Base-by-base conservation (phyloP, 345 rosid species). In the Melaleuca alternifolia region DNA sequence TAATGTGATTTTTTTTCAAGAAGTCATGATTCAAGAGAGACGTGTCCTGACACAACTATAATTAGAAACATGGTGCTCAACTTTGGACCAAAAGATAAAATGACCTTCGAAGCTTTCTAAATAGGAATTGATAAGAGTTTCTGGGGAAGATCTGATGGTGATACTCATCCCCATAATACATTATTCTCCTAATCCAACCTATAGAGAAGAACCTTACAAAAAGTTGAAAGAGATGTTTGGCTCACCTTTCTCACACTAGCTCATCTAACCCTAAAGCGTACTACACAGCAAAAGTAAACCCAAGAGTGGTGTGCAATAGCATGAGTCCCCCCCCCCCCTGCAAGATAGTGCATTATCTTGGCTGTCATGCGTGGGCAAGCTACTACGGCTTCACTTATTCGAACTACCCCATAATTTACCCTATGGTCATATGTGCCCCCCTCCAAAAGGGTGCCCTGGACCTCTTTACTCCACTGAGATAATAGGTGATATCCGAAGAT, bases 401-500 rank as follows among this genome's bases (percentile, higher is more conserved):
- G 24, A 2, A 3, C 61, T 23, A 56, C 61, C 10, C 24, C 9
- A 24, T 9, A 56, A 23, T 24, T 56, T 56, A 24, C 4, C 61
- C 61, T 24, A 23, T 23, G 2, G n/a, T 23, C 28, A 3, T 56
- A 10, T 2, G n/a, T 54, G 4, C 24, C 28, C 61, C 11, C 28
- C 61, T 56, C 28, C 28, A 10, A 56, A 56, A 56, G 61, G 41
- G 41, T 41, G 41, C 41, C 41, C 3, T 4, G 41, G 41, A 41
- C 41, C 41, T 41, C 30, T 7, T 30, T 30, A 10, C 77, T 62
- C 44, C 3, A 1, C 21, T 44, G 0, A 37, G 81, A 71, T 16
- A 4, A 33, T 2, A 8, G 0, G 0, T 24, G 7, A 65, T 1
- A 37, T 37, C 26, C 0, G 3, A 41, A 37, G 3, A 71, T 71